Conservation (phyloP, 2,329 filamentous ascomycete species). For the Atkinsonella texensis region DNA sequence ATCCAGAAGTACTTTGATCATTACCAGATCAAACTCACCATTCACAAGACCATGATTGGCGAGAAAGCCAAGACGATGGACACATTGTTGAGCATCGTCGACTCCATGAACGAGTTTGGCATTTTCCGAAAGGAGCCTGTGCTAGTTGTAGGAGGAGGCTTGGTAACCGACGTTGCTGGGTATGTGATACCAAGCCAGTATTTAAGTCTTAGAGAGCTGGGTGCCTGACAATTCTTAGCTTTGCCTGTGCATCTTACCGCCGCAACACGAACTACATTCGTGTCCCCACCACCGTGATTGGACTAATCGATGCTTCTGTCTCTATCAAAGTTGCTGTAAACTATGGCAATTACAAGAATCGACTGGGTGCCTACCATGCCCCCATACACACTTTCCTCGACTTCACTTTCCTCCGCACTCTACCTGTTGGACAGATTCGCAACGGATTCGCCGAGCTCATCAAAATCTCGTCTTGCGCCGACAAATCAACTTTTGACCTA, state of each 20-base stretch:
- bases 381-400: conserved; percentile 62
- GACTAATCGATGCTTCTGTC: conserved; percentile 62
- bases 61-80: conserved; percentile 66
- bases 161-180: conserved; percentile 65
- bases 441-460: conserved; percentile 67
- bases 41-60: conserved; percentile 63
- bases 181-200: conserved; percentile 26
- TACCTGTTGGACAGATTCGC: conserved; percentile 55
- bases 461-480: conserved; percentile 62
- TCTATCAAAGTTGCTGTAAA: conserved; percentile 72
- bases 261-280: conserved; percentile 64
- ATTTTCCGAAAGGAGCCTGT: conserved; percentile 58
- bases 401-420: conserved; percentile 57
- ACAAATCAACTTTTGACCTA: conserved; percentile 52
- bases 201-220: conserved; percentile 12
- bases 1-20: conserved; percentile 58
- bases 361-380: conserved; percentile 60
- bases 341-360: conserved; percentile 66
- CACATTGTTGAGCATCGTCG: conserved; percentile 55
- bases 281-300: conserved; percentile 63
- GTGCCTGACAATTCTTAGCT: conserved; percentile 26
- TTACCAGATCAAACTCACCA: conserved; percentile 46
- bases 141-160: conserved; percentile 53
- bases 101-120: conserved; percentile 64
- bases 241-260: conserved; percentile 59